phyloP scores from a whole-genome alignment of 2,329 filamentous ascomycete genomes.

The Teratosphaeria viscida region DNA sequence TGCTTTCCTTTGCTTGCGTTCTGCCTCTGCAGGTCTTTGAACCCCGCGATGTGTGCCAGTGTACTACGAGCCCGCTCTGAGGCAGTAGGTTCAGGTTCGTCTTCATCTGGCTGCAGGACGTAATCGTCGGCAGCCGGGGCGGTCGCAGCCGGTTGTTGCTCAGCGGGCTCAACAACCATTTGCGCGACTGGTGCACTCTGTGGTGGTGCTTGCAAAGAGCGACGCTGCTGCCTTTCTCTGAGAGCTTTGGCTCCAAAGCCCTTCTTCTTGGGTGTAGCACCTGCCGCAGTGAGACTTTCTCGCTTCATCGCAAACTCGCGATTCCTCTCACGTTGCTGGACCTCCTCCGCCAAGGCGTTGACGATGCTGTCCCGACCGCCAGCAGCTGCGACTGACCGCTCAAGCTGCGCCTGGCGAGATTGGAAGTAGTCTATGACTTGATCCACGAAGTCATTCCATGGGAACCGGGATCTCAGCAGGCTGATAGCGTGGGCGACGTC shows the following conservation, averaged over 20 bases:
- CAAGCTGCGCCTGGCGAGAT: constrained; percentile 31
- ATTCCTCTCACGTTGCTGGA: constrained; percentile 13
- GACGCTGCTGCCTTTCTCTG: neutral
- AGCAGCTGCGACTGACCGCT: constrained; percentile 29
- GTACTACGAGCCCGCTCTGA: neutral
- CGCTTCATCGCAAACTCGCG: constrained; percentile 6
- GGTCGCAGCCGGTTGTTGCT: neutral
- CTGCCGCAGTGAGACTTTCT: constrained; percentile 11
- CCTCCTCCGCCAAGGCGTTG: constrained; percentile 20
- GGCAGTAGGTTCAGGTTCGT: neutral
- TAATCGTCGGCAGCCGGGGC: neutral
- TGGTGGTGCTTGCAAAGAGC: neutral
- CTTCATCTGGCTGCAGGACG: neutral
- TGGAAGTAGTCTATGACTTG: constrained; percentile 19
- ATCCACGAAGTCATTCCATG: constrained; percentile 40
- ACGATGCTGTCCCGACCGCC: constrained; percentile 35
- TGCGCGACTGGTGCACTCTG: constrained; percentile 7
- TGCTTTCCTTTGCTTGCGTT: constrained; percentile 5
- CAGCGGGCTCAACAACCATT: constrained; percentile 4
- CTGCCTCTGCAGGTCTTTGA: constrained; percentile 3
- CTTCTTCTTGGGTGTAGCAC: constrained; percentile 11
- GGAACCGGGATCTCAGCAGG: constrained; percentile 34
- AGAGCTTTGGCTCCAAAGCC: neutral
- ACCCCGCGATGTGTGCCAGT: neutral
- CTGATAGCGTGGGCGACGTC: neutral